phyloP scores from a whole-genome alignment of 306 rosid species.

The Fragaria ananassa region DNA sequence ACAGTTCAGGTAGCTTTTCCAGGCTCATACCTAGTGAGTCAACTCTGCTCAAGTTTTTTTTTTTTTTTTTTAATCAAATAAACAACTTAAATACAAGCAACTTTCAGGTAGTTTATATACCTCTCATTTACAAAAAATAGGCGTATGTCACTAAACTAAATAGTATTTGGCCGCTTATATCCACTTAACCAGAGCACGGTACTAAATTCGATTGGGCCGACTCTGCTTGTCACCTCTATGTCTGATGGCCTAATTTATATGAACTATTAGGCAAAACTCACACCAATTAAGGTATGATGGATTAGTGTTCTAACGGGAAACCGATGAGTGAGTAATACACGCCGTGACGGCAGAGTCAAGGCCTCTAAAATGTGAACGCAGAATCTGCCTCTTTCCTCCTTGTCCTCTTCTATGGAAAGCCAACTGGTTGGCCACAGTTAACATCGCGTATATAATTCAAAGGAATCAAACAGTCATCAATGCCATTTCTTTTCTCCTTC shows the following conservation, averaged over 20 bases:
- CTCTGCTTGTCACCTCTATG: no score
- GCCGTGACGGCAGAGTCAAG: neutral
- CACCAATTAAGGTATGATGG: neutral
- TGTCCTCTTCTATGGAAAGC: neutral
- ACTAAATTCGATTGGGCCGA: no score
- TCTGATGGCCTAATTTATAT: neutral
- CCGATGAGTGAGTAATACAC: neutral
- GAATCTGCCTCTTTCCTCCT: neutral
- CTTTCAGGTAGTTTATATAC: no score
- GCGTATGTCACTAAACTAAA: no score
- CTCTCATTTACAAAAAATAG: no score
- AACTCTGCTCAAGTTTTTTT: no score
- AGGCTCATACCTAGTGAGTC: no score
- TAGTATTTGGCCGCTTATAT: no score
- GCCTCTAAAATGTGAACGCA: neutral
- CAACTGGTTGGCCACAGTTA: neutral
- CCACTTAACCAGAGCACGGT: neutral
- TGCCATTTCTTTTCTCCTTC: neutral
- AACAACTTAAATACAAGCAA: no score
- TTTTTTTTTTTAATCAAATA: no score
- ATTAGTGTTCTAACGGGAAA: neutral
- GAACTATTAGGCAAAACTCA: neutral
- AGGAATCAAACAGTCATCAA: neutral
- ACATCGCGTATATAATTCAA: neutral
- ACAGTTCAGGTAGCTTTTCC: conserved; percentile 5